Conservation (phyloP, 192 early-diverging fungal species). For the Coemansia sp. region DNA sequence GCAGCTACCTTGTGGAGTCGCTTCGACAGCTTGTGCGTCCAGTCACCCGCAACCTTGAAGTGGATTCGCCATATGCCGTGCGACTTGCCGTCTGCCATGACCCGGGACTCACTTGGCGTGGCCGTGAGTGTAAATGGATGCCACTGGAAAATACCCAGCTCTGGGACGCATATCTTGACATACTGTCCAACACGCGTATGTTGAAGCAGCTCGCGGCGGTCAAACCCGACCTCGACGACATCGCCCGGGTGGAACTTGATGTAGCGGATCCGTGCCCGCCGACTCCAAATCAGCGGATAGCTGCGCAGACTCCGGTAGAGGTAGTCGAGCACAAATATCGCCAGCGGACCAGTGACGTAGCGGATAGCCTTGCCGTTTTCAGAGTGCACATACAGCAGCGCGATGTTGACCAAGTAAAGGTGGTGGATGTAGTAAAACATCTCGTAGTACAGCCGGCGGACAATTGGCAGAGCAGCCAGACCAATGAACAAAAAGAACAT, state of each 20-base stretch:
- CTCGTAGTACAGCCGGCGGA: slow-evolving; percentile 69
- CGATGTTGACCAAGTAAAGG: slow-evolving; percentile 70
- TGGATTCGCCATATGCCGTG: slow-evolving; percentile 63
- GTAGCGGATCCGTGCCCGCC: slow-evolving; percentile 59
- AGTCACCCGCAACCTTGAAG: slow-evolving; percentile 76
- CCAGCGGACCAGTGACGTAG: slow-evolving; percentile 43
- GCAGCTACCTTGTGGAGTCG: slow-evolving; percentile 55
- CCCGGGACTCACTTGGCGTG: slow-evolving; percentile 71
- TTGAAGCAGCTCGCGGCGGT: slow-evolving; percentile 56
- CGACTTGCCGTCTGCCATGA: slow-evolving; percentile 53
- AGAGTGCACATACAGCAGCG: slow-evolving; percentile 69
- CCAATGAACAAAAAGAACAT: slow-evolving; percentile 64
- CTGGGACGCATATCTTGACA: slow-evolving; percentile 73
- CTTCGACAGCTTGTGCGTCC: slow-evolving; percentile 67
- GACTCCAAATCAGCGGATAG: slow-evolving; percentile 42
- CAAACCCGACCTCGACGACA: slow-evolving; percentile 72
- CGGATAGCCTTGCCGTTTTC: slow-evolving; percentile 57
- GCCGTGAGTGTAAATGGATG: slow-evolving; percentile 82
- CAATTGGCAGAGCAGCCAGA: slow-evolving; percentile 56
- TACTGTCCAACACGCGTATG: slow-evolving; percentile 69
- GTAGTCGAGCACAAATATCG: slow-evolving; percentile 56
- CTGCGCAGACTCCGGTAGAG: slow-evolving; percentile 65
- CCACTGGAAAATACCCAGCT: slow-evolving; percentile 74
- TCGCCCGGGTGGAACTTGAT: slow-evolving; percentile 74
- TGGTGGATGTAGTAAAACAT: slow-evolving; percentile 84